Evolutionary conservation across 768 basidiomycete species (phyloP).

Genomic region (Kondoa malvinella): DNA sequence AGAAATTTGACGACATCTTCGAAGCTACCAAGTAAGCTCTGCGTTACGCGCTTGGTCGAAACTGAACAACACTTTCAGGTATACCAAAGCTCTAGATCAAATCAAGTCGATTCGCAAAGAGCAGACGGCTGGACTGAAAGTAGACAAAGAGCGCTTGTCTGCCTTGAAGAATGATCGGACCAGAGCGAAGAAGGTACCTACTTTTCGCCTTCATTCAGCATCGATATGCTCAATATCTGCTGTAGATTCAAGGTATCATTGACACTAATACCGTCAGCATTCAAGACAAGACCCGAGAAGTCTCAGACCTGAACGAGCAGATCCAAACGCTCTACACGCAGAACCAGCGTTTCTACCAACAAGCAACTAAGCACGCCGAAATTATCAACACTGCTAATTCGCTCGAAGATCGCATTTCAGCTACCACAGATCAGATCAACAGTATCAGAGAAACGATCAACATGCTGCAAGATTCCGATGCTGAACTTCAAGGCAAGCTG

Average conservation of each 20-base stretch:
- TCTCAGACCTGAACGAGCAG: constrained; percentile 50
- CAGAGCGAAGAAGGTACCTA: constrained; percentile 53
- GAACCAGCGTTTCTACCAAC: constrained; percentile 50
- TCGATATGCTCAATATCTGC: background rate
- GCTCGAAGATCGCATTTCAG: constrained; percentile 46
- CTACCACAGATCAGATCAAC: constrained; percentile 46
- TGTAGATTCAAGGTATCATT: constrained; percentile 34
- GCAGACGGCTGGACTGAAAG: constrained; percentile 71
- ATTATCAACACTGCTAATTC: constrained; percentile 51
- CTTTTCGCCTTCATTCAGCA: constrained; percentile 30
- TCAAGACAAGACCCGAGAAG: constrained; percentile 52
- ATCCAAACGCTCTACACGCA: constrained; percentile 45
- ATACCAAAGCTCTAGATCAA: constrained; percentile 86
- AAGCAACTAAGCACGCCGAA: constrained; percentile 69
- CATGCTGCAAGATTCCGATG: constrained; percentile 37
- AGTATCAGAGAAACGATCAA: constrained; percentile 28
- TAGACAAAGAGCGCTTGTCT: constrained; percentile 71
- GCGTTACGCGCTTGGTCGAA: background rate
- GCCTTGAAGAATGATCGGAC: constrained; percentile 63
- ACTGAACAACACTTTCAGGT: constrained; percentile 38
- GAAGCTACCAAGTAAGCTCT: constrained; percentile 70
- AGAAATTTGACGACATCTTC: constrained; percentile 97
- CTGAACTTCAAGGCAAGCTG: background rate
- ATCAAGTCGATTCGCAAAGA: constrained; percentile 86
- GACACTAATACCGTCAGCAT: constrained; percentile 43